phyloP scores from a whole-genome alignment of 2,329 filamentous ascomycete species.

The Xylariaceae sp. region DNA sequence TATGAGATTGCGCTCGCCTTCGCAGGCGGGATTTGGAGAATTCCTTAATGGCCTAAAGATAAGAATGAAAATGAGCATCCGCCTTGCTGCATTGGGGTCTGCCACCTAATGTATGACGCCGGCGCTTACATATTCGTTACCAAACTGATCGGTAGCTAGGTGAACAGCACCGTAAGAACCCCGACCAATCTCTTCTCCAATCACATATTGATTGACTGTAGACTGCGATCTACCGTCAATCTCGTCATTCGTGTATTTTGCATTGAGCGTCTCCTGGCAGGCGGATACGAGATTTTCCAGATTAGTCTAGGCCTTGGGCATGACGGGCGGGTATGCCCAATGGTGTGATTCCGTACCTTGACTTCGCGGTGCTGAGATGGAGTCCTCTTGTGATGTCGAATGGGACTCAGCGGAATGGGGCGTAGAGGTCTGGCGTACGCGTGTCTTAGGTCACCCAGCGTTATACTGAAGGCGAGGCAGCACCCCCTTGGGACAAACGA shows the following conservation, averaged over 20 bases:
- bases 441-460: constrained; percentile 17
- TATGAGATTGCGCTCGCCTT: constrained; percentile 84
- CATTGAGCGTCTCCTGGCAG: constrained; percentile 80
- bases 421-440: constrained; percentile 42
- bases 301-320: constrained; percentile 6
- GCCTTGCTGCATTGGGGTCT: neutral
- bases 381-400: constrained; percentile 55
- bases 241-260: constrained; percentile 79
- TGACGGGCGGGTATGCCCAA: constrained; percentile 1
- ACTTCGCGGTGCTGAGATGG: constrained; percentile 55
- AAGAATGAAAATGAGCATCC: constrained; percentile 18
- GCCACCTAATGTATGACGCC: neutral
- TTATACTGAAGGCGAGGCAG: neutral
- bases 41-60: constrained; percentile 83
- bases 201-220: constrained; percentile 90
- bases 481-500: neutral
- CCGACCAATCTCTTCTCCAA: constrained; percentile 92
- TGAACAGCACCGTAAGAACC: constrained; percentile 95
- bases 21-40: constrained; percentile 91
- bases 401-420: constrained; percentile 44
- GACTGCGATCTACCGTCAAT: constrained; percentile 74
- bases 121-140: constrained; percentile 78
- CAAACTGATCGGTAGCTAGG: constrained; percentile 83
- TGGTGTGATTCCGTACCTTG: constrained; percentile 43
- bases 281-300: constrained; percentile 5